Conservation (phyloP, 225 moss, liverwort and hornwort species). For the Ulota crispa region DNA sequence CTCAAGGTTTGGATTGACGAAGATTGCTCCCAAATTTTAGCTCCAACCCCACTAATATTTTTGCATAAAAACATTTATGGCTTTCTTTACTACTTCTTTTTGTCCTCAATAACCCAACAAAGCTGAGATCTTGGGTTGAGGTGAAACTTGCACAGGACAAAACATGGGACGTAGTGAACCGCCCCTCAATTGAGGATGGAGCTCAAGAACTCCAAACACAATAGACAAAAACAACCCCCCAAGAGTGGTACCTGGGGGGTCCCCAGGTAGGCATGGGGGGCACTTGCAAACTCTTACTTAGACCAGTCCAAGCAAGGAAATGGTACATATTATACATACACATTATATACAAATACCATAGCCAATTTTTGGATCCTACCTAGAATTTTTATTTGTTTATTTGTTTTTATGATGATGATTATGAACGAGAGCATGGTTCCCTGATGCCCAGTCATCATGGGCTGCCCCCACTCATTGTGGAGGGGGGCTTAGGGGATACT, state of each 20-base stretch:
- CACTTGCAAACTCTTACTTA: conserved; percentile 16
- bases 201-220: background rate
- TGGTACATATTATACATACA: too few species aligned
- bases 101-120: too few species aligned
- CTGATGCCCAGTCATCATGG: conserved; percentile 19
- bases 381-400: background rate
- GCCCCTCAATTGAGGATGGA: background rate
- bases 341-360: background rate
- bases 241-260: background rate
- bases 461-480: conserved; percentile 28
- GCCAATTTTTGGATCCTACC: background rate
- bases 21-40: too few species aligned
- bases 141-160: too few species aligned
- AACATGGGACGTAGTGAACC: too few species aligned
- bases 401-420: background rate
- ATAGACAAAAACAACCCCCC: conserved; percentile 1
- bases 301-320: background rate
- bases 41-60: too few species aligned
- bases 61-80: too few species aligned
- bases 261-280: background rate
- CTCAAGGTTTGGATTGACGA: too few species aligned
- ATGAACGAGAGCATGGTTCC: background rate
- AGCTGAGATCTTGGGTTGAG: too few species aligned
- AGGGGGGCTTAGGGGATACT: conserved; percentile 1
- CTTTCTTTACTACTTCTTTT: too few species aligned